Conservation (phyloP, 106 monocot genomes). For the Dendrobium huoshanense region DNA sequence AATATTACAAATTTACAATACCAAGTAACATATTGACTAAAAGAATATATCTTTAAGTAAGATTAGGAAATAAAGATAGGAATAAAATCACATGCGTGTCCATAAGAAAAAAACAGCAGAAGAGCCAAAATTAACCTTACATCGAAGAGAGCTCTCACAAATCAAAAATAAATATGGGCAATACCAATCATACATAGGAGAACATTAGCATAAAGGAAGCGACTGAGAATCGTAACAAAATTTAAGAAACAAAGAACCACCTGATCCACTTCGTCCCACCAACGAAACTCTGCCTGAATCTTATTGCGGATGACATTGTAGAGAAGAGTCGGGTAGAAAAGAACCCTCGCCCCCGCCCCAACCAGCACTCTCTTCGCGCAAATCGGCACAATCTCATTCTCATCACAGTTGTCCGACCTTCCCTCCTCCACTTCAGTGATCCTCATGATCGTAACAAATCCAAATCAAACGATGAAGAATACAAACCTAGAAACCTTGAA, state of each 20-base stretch:
- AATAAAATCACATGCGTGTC: too few relatives aligned
- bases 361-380: slow-evolving; percentile 52
- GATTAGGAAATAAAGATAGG: too few relatives aligned
- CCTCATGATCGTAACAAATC: slow-evolving; percentile 13
- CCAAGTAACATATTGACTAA: too few relatives aligned
- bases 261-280: slow-evolving; percentile 90
- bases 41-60: too few relatives aligned
- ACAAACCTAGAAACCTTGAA: background rate
- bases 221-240: background rate
- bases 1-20: too few relatives aligned
- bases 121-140: too few relatives aligned
- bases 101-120: too few relatives aligned
- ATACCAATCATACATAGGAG: background rate
- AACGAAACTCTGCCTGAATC: slow-evolving; percentile 73
- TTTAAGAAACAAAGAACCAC: slow-evolving; percentile 16
- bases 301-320: slow-evolving; percentile 81
- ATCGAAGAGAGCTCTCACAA: background rate
- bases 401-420: slow-evolving; percentile 2
- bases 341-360: slow-evolving; percentile 65
- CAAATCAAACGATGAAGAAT: background rate
- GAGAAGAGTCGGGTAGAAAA: slow-evolving; percentile 88
- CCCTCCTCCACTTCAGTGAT: slow-evolving; percentile 25
- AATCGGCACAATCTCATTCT: slow-evolving; percentile 11
- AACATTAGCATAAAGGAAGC: background rate
- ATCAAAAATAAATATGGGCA: background rate